Percentiles rank a stretch among this genome's conserved stretches.
phyloP scores from a whole-genome alignment of 73 alveolate species.

The Uronychia binucleata region DNA sequence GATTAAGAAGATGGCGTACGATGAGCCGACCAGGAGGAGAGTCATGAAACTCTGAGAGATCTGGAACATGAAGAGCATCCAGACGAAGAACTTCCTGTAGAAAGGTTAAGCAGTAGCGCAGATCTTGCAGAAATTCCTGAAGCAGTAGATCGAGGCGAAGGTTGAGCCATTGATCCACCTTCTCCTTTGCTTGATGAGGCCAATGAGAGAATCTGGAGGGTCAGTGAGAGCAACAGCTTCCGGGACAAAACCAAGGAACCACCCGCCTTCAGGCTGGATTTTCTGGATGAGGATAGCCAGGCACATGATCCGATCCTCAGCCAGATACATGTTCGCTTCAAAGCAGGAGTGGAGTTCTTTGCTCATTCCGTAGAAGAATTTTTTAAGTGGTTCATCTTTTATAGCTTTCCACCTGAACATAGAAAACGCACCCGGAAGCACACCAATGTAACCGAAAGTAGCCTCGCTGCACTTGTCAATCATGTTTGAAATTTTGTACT shows the following conservation, averaged over 20 bases:
- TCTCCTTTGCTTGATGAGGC: constrained; percentile 41
- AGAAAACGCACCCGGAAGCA: constrained; percentile 33
- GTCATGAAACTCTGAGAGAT: background rate
- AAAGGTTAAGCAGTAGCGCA: background rate
- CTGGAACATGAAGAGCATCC: background rate
- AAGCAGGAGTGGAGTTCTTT: constrained; percentile 10
- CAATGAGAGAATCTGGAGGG: constrained; percentile 33
- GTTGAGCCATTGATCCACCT: constrained; percentile 63
- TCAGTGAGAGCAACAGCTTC: constrained; percentile 51
- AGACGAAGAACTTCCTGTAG: background rate
- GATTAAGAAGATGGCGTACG: constrained; percentile 3
- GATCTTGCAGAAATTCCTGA: constrained; percentile 1
- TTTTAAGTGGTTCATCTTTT: constrained; percentile 42
- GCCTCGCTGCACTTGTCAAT: constrained; percentile 14
- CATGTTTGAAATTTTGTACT: constrained; percentile 11
- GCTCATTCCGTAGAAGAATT: constrained; percentile 42
- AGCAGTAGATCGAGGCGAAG: constrained; percentile 14
- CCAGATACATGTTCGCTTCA: constrained; percentile 59
- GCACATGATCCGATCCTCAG: constrained; percentile 73
- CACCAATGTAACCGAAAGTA: constrained; percentile 12
- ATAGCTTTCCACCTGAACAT: constrained; percentile 56
- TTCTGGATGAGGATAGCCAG: constrained; percentile 28
- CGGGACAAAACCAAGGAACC: constrained; percentile 29
- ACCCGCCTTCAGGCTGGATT: background rate
- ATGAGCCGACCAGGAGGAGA: background rate